Base-by-base conservation (phyloP, 371 early-diverging fungal genomes). In the Circinella umbellata region DNA sequence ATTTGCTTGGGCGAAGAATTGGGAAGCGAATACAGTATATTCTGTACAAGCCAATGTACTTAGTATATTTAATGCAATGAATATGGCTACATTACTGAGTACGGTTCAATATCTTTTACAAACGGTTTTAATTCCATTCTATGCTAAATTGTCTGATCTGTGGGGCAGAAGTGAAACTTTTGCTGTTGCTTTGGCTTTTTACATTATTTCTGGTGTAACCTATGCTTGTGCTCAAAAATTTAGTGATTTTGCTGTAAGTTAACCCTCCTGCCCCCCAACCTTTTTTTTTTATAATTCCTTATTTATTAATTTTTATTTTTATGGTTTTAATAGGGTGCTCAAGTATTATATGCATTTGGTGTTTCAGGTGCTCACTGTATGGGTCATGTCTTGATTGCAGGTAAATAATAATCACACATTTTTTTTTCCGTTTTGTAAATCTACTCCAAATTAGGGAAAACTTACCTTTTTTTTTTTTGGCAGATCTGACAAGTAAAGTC, bases 81-180 rank as follows among this genome's bases (percentile, higher is more conserved):
- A 80, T 13, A 35, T 76, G 13, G 35, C 67, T 18, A 69, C 72
- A 36, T 48, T 82, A 20, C 70, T 82, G 17, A 75, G 75, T 47
- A 76, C 75, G 3, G 80, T 84, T 18, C 73, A 79, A 35, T 74
- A 74, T 63, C 77, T 80, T 54, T 60, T 82, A 15, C 78, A 80
- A 17, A 79, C 82, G 0, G 84, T 76, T n/a, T 61, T 84, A 9
- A 73, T 80, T 4, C 84, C 84, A 27, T 77, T 84, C 68, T 84
- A 80, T 65, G 74, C 81, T n/a, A 84, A 84, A 60, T 67, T 80
- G 17, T 75, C 82, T 3, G 84, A 84, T 66, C 76, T 84, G 62
- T 64, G 73, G 54, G 84, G 84, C 3, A 73, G 84, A 67, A 73
- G 80, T 36, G 66, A 74, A 66, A 60, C 77, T 9, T 78, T 77